Evolutionary conservation across 495 filamentous ascomycete species (phyloP).

Genomic region (Hypoxylon lenormandii): DNA sequence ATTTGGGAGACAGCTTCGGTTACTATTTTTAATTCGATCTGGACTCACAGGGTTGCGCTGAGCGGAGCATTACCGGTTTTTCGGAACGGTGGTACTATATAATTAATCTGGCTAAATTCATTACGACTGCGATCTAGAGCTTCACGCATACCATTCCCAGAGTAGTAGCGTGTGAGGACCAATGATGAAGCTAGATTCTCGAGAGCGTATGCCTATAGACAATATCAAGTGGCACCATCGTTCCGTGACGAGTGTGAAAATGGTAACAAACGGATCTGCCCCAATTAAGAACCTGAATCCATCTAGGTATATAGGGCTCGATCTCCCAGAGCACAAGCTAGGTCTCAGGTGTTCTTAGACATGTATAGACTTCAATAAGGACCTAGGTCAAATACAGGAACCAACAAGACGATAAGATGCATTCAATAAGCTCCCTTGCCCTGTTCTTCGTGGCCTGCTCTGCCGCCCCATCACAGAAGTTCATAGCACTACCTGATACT

Average conservation of each 20-base stretch:
- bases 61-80: constrained; percentile 18
- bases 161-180: neutral
- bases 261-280: neutral
- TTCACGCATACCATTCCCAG: neutral
- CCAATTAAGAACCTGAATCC: neutral
- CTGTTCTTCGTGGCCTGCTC: constrained; percentile 19
- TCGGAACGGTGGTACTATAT: constrained; percentile 11
- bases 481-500: constrained; percentile 7
- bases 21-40: constrained; percentile 33
- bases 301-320: neutral
- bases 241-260: neutral
- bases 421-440: neutral
- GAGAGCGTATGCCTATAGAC: no score
- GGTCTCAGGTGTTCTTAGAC: neutral
- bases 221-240: neutral
- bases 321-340: no score
- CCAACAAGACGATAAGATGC: neutral
- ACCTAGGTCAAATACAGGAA: neutral
- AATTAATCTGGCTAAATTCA: constrained; percentile 39
- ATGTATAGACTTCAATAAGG: neutral
- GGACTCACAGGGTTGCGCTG: constrained; percentile 7
- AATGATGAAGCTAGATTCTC: neutral
- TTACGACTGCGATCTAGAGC: constrained; percentile 20
- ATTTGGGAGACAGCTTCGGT: neutral
- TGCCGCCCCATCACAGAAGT: constrained; percentile 14